Evolutionary conservation across 1,284 basidiomycete species (phyloP).

Genomic region (Pascua guehoae): DNA sequence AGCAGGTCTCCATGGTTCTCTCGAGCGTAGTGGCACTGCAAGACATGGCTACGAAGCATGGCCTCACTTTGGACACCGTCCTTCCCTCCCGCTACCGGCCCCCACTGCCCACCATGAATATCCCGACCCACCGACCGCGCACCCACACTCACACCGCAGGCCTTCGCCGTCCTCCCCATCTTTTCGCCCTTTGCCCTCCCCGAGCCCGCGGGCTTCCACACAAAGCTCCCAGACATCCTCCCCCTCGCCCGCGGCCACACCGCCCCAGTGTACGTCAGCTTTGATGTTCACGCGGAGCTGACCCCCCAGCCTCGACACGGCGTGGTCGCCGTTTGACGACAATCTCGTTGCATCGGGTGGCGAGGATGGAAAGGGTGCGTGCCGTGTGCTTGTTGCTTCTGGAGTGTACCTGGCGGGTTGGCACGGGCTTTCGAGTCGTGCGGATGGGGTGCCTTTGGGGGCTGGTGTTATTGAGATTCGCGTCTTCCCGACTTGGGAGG

Average conservation of each 20-base stretch:
- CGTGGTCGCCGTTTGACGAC: conserved; percentile 95
- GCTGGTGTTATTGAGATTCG: too few relatives aligned
- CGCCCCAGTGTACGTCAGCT: conserved; percentile 41
- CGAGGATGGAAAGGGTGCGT: conserved; percentile 76
- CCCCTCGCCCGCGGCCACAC: conserved; percentile 79
- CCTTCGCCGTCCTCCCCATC: conserved; percentile 85
- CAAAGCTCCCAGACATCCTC: conserved; percentile 85
- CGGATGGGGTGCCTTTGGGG: not conserved
- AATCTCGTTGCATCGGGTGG: conserved; percentile 81
- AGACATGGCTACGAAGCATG: not conserved
- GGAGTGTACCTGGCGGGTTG: not conserved
- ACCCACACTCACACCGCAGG: conserved; percentile 42
- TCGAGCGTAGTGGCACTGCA: not conserved
- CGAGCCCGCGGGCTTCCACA: conserved; percentile 58
- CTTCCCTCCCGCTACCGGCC: not conserved
- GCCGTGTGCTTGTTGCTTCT: too few relatives aligned
- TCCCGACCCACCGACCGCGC: not conserved
- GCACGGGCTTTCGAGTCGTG: not conserved
- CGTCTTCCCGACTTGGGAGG: too few relatives aligned
- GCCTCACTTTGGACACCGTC: not conserved
- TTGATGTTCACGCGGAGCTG: too few relatives aligned
- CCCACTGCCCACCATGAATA: not conserved
- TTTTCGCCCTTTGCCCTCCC: conserved; percentile 63
- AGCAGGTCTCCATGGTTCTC: too few relatives aligned
- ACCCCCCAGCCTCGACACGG: conserved; percentile 84